These are phyloP conservation scores for Phytophthora constricta DNA, from an alignment of 352 stramenopile species.

Conservation along the genomic window DNA sequence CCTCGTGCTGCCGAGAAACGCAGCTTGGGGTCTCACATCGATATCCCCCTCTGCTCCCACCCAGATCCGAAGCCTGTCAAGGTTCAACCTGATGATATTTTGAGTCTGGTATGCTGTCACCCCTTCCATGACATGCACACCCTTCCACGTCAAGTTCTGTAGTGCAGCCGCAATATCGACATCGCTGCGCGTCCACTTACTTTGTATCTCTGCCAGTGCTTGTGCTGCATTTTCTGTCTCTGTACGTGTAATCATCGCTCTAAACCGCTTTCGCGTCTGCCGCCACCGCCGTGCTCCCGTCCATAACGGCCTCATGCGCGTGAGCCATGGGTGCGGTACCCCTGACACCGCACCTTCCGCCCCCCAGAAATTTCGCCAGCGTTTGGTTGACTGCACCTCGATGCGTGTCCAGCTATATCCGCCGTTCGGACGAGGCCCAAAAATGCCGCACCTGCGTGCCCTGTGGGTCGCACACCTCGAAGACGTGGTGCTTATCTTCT, in stretches of 20 bases:
- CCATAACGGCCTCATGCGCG: constrained; percentile 2
- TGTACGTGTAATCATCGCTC: background rate
- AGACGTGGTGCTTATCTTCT: background rate
- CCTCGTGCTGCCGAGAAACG: background rate
- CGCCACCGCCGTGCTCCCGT: constrained; percentile 1
- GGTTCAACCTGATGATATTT: background rate
- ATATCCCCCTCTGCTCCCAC: no score
- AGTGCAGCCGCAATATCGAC: no score
- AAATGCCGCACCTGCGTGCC: background rate
- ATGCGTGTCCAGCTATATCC: background rate
- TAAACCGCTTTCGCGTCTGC: constrained; percentile 1
- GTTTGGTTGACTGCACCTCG: background rate
- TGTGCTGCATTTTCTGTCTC: background rate
- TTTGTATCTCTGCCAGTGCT: background rate
- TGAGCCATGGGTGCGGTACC: constrained; percentile 3
- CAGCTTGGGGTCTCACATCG: no score
- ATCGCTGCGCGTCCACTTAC: background rate
- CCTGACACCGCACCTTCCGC: background rate
- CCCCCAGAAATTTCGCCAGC: background rate
- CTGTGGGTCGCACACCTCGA: background rate
- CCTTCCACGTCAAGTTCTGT: background rate
- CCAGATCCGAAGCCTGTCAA: constrained; percentile 4
- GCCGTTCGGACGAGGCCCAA: background rate
- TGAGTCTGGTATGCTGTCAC: constrained; percentile 14
- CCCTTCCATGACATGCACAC: background rate